Conservation (phyloP, 169 alveolate genomes). For the Plasmodium vivax region DNA sequence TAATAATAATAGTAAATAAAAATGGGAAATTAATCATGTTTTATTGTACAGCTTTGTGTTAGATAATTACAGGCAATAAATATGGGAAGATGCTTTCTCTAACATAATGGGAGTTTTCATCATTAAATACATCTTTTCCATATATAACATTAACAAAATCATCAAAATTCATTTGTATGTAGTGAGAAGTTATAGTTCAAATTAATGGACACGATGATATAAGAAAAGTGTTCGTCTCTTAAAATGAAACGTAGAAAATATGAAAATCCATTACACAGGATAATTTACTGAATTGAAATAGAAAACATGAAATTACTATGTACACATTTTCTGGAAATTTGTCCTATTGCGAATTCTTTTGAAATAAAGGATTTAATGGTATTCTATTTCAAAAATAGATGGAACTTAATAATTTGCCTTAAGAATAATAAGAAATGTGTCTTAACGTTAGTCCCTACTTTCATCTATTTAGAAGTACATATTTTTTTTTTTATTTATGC, state of each 20-base stretch:
- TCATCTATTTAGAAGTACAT: not conserved
- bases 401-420: not conserved
- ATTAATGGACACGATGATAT: not conserved
- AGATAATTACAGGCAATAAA: constrained; percentile 46
- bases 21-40: not conserved
- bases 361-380: not conserved
- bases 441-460: not conserved
- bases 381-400: not conserved
- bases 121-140: constrained; percentile 67
- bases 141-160: constrained; percentile 67
- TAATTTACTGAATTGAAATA: not conserved
- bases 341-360: not conserved
- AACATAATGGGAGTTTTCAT: constrained; percentile 58
- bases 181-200: constrained; percentile 18
- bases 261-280: not conserved
- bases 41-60: not conserved
- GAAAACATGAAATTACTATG: not conserved
- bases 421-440: not conserved
- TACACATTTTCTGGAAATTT: not conserved
- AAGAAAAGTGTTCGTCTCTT: not conserved
- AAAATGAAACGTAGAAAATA: not conserved
- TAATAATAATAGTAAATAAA: constrained; percentile 2
- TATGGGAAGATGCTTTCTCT: constrained; percentile 48
- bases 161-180: constrained; percentile 69
- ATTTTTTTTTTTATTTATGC: not conserved